Evolutionary conservation across 2,329 filamentous ascomycete species (phyloP).

Genomic region (Penicillium sp.): DNA sequence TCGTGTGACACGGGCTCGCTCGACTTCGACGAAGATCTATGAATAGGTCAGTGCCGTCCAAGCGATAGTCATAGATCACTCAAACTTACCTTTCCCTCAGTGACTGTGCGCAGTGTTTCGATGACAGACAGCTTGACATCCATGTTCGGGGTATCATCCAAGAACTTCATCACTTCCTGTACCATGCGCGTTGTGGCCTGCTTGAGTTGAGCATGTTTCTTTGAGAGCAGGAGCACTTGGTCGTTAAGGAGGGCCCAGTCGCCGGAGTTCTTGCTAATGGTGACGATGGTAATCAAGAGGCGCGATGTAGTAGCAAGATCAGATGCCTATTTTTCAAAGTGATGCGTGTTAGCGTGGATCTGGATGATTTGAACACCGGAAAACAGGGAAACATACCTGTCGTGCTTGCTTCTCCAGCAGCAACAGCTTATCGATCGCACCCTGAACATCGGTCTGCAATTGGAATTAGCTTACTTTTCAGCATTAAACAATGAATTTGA

Average conservation of each 20-base stretch:
- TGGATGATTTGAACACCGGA: conserved; percentile 1
- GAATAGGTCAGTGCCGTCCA: not conserved
- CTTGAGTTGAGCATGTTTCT: conserved; percentile 99
- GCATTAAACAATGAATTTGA: not conserved
- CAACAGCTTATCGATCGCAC: conserved; percentile 89
- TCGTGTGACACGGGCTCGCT: conserved; percentile 90
- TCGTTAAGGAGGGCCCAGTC: conserved; percentile 97
- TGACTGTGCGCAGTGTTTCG: conserved; percentile 92
- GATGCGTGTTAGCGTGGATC: conserved; percentile 11
- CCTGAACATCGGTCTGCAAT: conserved; percentile 66
- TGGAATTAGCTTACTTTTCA: conserved; percentile 19
- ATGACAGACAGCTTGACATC: conserved; percentile 93
- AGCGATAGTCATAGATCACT: not conserved
- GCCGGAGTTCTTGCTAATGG: conserved; percentile 86
- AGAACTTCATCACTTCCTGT: conserved; percentile 88
- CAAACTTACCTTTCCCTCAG: conserved; percentile 78
- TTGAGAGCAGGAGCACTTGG: conserved; percentile 91
- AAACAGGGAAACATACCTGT: conserved; percentile 62
- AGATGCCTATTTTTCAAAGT: conserved; percentile 65
- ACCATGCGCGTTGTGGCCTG: conserved; percentile 99
- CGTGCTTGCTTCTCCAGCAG: conserved; percentile 93
- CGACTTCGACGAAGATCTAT: conserved; percentile 96
- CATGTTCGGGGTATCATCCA: conserved; percentile 79
- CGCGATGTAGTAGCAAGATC: conserved; percentile 94
- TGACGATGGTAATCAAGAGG: conserved; percentile 83